Evolutionary conservation across 352 stramenopile genomes (phyloP).

Genomic region (Plasmopara muralis): DNA sequence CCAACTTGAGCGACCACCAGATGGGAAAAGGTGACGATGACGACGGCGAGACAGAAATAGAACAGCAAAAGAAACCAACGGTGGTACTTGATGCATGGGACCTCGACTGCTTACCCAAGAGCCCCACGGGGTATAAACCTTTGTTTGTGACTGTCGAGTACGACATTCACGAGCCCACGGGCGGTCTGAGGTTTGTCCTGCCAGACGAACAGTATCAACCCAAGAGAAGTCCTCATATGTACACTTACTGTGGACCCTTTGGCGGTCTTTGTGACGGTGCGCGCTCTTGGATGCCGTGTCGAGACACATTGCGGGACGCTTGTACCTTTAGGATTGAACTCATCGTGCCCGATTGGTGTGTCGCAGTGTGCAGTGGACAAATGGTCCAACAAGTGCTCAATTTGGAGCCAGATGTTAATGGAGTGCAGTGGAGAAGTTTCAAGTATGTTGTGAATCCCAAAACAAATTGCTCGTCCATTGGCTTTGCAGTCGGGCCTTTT

Average conservation of each 20-base stretch:
- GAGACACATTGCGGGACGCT: slow-evolving; percentile 63
- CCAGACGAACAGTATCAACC: slow-evolving; percentile 59
- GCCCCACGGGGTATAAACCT: slow-evolving; percentile 62
- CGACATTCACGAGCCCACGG: slow-evolving; percentile 58
- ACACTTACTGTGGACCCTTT: slow-evolving; percentile 80
- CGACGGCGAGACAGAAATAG: slow-evolving; percentile 30
- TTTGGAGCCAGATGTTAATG: slow-evolving; percentile 33
- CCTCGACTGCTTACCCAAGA: slow-evolving; percentile 57
- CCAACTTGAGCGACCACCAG: slow-evolving; percentile 29
- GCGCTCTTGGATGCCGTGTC: slow-evolving; percentile 80
- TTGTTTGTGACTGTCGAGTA: slow-evolving; percentile 74
- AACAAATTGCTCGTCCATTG: slow-evolving; percentile 74
- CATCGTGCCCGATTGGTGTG: slow-evolving; percentile 74
- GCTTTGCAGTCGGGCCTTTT: slow-evolving; percentile 78
- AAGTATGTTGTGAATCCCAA: slow-evolving; percentile 75
- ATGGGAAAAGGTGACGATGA: slow-evolving; percentile 25
- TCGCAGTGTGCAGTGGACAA: slow-evolving; percentile 75
- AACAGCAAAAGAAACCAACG: slow-evolving; percentile 21
- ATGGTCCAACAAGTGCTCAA: slow-evolving; percentile 80
- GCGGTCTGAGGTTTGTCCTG: slow-evolving; percentile 65
- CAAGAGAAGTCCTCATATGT: slow-evolving; percentile 77
- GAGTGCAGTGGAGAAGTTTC: slow-evolving; percentile 55
- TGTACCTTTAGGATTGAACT: slow-evolving; percentile 73
- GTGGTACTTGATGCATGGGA: slow-evolving; percentile 63
- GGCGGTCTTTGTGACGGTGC: slow-evolving; percentile 75